Conservation (phyloP, 495 filamentous ascomycete species). For the Astrocystis sublimbata region DNA sequence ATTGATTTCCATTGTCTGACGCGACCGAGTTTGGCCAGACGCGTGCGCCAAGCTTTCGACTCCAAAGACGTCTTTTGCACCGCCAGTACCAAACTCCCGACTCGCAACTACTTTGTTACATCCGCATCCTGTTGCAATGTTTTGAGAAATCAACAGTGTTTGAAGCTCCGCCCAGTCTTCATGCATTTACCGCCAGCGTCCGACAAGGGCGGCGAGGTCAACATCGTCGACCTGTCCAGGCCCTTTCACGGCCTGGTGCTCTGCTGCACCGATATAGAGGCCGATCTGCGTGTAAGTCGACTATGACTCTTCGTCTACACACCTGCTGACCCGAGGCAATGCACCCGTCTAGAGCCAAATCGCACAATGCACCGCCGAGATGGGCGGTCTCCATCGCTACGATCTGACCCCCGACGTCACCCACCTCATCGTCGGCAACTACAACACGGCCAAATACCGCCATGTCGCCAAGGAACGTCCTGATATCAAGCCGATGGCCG, state of each 20-base stretch:
- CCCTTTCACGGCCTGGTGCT: slow-evolving; percentile 81
- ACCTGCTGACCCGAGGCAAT: not conserved
- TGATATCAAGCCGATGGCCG: slow-evolving; percentile 77
- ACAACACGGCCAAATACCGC: slow-evolving; percentile 87
- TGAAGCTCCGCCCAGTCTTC: not conserved
- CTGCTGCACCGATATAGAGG: slow-evolving; percentile 85
- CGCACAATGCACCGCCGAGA: slow-evolving; percentile 66
- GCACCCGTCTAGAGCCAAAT: slow-evolving; percentile 62
- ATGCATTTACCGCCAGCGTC: slow-evolving; percentile 27
- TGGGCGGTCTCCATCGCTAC: slow-evolving; percentile 82
- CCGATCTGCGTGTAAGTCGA: slow-evolving; percentile 73
- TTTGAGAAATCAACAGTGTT: not conserved
- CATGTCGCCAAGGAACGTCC: slow-evolving; percentile 88
- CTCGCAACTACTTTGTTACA: not conserved
- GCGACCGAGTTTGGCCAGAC: not conserved
- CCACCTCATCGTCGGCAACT: slow-evolving; percentile 87
- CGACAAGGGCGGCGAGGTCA: slow-evolving; percentile 37
- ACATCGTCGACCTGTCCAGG: slow-evolving; percentile 47
- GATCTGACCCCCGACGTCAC: slow-evolving; percentile 97
- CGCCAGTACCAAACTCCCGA: not conserved
- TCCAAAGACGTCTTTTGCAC: too few species aligned
- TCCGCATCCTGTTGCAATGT: not conserved
- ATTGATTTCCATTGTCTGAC: slow-evolving; percentile 7
- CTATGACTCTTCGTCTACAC: not conserved
- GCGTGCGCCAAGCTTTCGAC: slow-evolving; percentile 2